Percentiles rank a stretch among this genome's conserved stretches.
Evolutionary conservation across 495 filamentous ascomycete genomes (phyloP).

Genomic region (Viridothelium virens): DNA sequence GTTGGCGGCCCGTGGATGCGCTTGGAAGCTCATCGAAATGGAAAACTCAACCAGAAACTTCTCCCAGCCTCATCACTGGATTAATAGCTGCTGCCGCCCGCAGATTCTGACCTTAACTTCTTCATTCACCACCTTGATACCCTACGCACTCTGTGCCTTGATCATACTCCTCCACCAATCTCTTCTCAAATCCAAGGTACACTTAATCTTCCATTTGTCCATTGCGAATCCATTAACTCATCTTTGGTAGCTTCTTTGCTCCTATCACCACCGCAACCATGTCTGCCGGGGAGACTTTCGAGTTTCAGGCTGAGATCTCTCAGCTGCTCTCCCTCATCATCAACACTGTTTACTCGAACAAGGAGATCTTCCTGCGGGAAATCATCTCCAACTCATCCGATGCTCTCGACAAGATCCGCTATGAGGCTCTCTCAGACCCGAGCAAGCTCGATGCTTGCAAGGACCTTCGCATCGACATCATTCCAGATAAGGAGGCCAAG

Average conservation of each 20-base stretch:
- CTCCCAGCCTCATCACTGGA: constrained; percentile 10
- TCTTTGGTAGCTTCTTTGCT: not conserved
- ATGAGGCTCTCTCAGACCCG: constrained; percentile 93
- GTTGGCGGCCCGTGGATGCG: not conserved
- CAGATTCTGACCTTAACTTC: not conserved
- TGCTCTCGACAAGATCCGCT: constrained; percentile 99
- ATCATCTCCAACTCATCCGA: constrained; percentile 96
- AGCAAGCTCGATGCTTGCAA: constrained; percentile 93
- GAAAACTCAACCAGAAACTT: constrained; percentile 2
- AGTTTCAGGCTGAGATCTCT: constrained; percentile 99
- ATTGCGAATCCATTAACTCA: not conserved
- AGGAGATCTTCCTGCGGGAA: constrained; percentile 99
- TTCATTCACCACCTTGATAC: constrained; percentile 1
- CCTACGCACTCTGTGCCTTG: not conserved
- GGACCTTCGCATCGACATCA: constrained; percentile 96
- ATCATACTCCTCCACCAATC: not conserved
- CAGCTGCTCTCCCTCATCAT: constrained; percentile 99
- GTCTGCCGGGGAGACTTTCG: constrained; percentile 77
- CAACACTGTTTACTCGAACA: constrained; percentile 99
- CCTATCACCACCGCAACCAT: constrained; percentile 48
- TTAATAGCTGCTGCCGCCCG: constrained; percentile 11
- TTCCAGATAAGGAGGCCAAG: constrained; percentile 93
- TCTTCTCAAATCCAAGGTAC: not conserved
- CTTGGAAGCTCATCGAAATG: constrained; percentile 9
- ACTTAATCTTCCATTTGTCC: not conserved